Evolutionary conservation across 2,329 filamentous ascomycete genomes (phyloP).

Genomic region (Beauveria bassiana): DNA sequence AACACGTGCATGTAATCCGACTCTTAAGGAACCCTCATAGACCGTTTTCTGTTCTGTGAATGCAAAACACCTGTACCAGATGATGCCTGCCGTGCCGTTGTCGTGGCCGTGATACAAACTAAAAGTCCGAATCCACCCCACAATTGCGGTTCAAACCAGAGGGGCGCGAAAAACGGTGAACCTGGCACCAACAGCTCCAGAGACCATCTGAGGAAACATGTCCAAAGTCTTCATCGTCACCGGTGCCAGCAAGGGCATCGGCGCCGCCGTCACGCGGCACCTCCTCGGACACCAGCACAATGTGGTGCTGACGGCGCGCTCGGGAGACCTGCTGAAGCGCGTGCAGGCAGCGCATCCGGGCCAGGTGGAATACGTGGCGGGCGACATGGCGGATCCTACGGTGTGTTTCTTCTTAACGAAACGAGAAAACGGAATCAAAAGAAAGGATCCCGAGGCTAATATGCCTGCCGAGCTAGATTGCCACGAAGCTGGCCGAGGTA

Average conservation of each 20-base stretch:
- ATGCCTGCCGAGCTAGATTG: constrained; percentile 25
- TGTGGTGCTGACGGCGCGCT: constrained; percentile 51
- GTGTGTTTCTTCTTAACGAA: constrained; percentile 23
- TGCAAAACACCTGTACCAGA: no score
- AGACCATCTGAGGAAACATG: constrained; percentile 22
- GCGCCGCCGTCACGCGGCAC: constrained; percentile 45
- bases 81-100: no score
- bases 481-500: constrained; percentile 53
- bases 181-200: no score
- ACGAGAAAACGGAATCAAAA: no score
- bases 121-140: neutral
- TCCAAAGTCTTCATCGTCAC: constrained; percentile 64
- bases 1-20: no score
- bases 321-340: constrained; percentile 38
- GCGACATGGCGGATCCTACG: constrained; percentile 46
- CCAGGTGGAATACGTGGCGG: constrained; percentile 48
- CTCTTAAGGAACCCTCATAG: no score
- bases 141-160: neutral
- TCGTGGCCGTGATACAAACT: neutral
- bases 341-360: constrained; percentile 44
- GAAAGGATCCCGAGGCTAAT: no score
- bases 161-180: neutral
- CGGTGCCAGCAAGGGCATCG: constrained; percentile 56
- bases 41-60: no score
- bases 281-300: constrained; percentile 48